Evolutionary conservation across 192 early-diverging fungal genomes (phyloP).

Genomic region (Coemansia sp.): DNA sequence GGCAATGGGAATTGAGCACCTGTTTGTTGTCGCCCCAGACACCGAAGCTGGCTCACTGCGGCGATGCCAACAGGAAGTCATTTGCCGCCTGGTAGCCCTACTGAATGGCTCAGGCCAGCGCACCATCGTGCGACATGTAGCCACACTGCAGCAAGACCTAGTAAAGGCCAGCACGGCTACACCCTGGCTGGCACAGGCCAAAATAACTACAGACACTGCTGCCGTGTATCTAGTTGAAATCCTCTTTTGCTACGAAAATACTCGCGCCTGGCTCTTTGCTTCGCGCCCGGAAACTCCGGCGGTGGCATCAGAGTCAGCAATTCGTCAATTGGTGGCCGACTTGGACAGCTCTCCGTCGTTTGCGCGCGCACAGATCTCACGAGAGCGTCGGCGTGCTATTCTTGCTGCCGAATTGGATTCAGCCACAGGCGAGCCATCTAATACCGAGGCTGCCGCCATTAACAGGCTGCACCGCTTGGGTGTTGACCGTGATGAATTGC

Average conservation of each 20-base stretch:
- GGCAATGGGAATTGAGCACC: conserved; percentile 21
- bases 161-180: conserved; percentile 15
- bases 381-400: conserved; percentile 12
- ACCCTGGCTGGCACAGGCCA: conserved; percentile 22
- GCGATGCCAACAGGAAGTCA: conserved; percentile 15
- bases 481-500: conserved; percentile 19
- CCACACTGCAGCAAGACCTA: conserved; percentile 3
- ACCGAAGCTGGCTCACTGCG: not conserved
- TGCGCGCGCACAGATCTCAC: conserved; percentile 10
- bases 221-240: conserved; percentile 22
- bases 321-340: conserved; percentile 3
- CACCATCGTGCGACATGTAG: conserved; percentile 7
- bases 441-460: conserved; percentile 11
- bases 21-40: not conserved
- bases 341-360: conserved; percentile 26
- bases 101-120: conserved; percentile 15
- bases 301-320: not conserved
- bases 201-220: not conserved
- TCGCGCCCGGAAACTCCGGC: not conserved
- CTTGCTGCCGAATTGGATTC: not conserved
- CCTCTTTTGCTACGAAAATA: conserved; percentile 19
- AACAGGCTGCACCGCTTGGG: conserved; percentile 11
- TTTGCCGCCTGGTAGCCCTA: conserved; percentile 20
- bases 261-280: conserved; percentile 25
- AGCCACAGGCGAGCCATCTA: not conserved